Conservation (phyloP, 495 filamentous ascomycete species). For the Rhypophila decipiens region DNA sequence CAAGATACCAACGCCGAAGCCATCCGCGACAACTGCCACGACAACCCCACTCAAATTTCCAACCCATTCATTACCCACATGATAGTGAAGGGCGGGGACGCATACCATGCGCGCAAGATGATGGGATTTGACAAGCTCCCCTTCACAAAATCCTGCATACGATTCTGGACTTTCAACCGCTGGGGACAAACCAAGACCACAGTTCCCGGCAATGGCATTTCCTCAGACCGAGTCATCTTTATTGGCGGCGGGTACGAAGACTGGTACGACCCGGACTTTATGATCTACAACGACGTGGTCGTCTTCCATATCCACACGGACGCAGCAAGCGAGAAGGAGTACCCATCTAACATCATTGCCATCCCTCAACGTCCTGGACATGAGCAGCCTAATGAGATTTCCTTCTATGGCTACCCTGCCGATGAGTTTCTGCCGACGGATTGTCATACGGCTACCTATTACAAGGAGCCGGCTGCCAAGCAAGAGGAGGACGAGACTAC, state of each 20-base stretch:
- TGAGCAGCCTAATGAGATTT: background rate
- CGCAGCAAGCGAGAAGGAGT: no score
- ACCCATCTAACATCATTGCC: no score
- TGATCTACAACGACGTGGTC: slow-evolving; percentile 6
- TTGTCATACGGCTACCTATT: background rate
- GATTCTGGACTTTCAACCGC: slow-evolving; percentile 3
- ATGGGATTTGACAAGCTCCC: background rate
- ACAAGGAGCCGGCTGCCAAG: background rate
- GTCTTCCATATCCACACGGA: background rate
- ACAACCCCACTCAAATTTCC: background rate
- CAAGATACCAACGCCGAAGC: no score
- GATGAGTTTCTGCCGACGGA: background rate
- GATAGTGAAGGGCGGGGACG: background rate
- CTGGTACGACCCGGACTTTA: slow-evolving; percentile 5
- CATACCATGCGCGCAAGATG: background rate
- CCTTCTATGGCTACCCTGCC: background rate
- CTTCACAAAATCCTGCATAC: background rate
- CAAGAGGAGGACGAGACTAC: no score
- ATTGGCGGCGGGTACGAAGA: slow-evolving; percentile 8
- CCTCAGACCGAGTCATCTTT: background rate
- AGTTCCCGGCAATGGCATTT: background rate
- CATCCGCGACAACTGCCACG: no score
- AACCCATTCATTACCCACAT: background rate
- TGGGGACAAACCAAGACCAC: background rate
- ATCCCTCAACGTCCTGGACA: no score